Conservation (phyloP, 805 yeast species). For the Saturnispora mendoncae region DNA sequence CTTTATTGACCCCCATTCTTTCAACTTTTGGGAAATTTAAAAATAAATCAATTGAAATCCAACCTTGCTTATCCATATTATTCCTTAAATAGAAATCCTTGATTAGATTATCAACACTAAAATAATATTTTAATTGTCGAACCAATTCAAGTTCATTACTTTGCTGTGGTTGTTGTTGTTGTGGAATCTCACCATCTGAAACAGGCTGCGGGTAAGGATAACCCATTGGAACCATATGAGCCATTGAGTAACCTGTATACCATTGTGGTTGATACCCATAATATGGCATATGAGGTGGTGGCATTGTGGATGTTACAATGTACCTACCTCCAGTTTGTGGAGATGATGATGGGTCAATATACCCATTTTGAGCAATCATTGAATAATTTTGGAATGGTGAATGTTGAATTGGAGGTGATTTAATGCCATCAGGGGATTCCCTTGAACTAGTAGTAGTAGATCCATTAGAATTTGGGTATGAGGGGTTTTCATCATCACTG, state of each 20-base stretch:
- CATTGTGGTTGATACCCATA: not conserved
- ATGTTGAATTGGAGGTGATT: not conserved
- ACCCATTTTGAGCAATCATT: too few relatives aligned
- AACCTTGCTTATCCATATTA: constrained; percentile 68
- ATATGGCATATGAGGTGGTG: not conserved
- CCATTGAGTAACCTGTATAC: not conserved
- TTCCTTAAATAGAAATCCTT: constrained; percentile 74
- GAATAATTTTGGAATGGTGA: not conserved
- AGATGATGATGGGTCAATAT: too few relatives aligned
- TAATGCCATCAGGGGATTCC: not conserved
- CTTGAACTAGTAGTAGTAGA: too few relatives aligned
- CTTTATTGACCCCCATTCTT: constrained; percentile 42
- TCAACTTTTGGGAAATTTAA: constrained; percentile 67
- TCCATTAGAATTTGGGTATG: too few relatives aligned
- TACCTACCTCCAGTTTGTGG: too few relatives aligned
- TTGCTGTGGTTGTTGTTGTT: too few relatives aligned
- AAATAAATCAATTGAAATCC: constrained; percentile 49
- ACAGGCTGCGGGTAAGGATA: not conserved
- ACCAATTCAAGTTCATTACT: constrained; percentile 8
- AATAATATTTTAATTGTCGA: constrained; percentile 76
- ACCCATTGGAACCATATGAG: not conserved
- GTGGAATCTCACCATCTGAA: too few relatives aligned
- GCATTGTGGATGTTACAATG: too few relatives aligned
- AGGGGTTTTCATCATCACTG: too few relatives aligned
- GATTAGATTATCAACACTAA: constrained; percentile 74